Conservation (phyloP, 306 rosid species). For the Begonia peltatifolia region DNA sequence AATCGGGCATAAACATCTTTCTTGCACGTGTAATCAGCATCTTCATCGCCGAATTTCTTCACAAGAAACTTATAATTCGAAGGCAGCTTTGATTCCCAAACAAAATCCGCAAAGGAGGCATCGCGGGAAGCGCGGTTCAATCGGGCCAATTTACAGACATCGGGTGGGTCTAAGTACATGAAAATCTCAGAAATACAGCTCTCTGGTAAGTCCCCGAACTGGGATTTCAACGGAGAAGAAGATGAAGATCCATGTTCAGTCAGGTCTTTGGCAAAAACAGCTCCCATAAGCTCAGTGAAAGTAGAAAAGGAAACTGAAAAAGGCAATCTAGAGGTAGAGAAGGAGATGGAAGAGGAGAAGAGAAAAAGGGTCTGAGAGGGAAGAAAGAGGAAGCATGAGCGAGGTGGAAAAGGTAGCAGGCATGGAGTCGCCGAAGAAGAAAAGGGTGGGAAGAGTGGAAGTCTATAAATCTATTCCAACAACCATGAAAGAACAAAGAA, state of each 20-base stretch:
- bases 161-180: constrained; percentile 43
- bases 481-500: no score
- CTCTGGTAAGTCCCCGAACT: constrained; percentile 57
- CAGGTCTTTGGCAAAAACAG: constrained; percentile 6
- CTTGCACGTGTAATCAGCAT: constrained; percentile 16
- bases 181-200: constrained; percentile 43
- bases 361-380: no score
- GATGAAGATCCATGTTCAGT: not conserved
- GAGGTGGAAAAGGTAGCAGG: no score
- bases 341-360: constrained; percentile 21
- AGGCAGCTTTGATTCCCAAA: constrained; percentile 72
- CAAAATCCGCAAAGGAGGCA: constrained; percentile 59
- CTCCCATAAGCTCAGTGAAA: constrained; percentile 31
- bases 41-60: constrained; percentile 14
- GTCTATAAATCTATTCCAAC: no score
- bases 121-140: constrained; percentile 37
- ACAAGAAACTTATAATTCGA: constrained; percentile 29
- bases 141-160: constrained; percentile 53
- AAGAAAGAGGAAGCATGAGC: no score
- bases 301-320: not conserved
- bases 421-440: no score
- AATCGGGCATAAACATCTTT: constrained; percentile 47
- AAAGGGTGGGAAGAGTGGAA: no score
- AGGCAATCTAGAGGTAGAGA: constrained; percentile 17
- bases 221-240: constrained; percentile 8